Evolutionary conservation across 371 early-diverging fungal species (phyloP).

Genomic region (Apophysomyces variabilis): DNA sequence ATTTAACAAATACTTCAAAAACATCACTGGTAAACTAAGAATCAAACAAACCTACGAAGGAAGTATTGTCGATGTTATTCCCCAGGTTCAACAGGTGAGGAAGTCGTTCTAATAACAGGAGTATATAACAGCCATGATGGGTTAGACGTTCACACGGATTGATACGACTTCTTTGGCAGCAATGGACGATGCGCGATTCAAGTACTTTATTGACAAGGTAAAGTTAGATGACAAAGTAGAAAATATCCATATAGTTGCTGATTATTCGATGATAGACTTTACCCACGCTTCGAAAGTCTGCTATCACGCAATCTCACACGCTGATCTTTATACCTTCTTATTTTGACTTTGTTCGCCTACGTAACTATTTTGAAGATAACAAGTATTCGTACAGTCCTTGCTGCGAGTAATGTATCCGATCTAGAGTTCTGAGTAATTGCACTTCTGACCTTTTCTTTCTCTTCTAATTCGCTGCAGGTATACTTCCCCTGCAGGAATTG

Average conservation of each 20-base stretch:
- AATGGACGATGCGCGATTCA: conserved; percentile 83
- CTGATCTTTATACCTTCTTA: conserved; percentile 94
- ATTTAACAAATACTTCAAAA: conserved; percentile 76
- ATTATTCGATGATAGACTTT: conserved; percentile 37
- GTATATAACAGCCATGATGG: not conserved
- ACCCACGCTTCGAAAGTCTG: conserved; percentile 63
- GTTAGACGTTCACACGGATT: conserved; percentile 71
- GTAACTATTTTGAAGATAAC: conserved; percentile 85
- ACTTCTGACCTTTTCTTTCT: not conserved
- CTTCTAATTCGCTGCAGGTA: conserved; percentile 46
- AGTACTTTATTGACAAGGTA: conserved; percentile 83
- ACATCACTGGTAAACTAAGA: conserved; percentile 78
- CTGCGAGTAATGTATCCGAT: conserved; percentile 63
- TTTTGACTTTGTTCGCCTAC: conserved; percentile 93
- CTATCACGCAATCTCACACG: conserved; percentile 71
- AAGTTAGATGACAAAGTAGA: not conserved
- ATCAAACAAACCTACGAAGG: conserved; percentile 71
- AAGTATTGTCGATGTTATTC: conserved; percentile 75
- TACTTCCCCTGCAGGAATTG: conserved; percentile 69
- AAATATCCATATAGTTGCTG: not conserved
- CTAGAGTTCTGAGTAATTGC: conserved; percentile 23
- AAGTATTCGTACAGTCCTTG: conserved; percentile 75
- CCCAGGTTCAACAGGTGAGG: conserved; percentile 76
- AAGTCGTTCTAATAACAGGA: not conserved
- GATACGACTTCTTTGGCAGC: conserved; percentile 60